phyloP scores from a whole-genome alignment of 768 basidiomycete species.

The Lentinula boryana region DNA sequence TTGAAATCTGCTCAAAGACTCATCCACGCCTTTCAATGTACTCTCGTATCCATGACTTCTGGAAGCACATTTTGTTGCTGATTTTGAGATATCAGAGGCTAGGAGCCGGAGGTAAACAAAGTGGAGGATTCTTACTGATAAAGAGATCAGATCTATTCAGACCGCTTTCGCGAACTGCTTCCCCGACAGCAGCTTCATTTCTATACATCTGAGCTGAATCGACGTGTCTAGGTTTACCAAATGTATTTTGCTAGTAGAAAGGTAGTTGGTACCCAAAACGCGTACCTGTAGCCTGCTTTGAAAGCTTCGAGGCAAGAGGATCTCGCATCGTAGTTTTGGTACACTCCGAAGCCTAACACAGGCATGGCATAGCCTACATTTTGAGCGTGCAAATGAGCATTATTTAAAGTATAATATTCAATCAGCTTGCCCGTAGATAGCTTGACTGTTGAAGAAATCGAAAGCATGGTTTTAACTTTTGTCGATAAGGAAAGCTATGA shows the following conservation, averaged over 20 bases:
- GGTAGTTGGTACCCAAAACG: not conserved
- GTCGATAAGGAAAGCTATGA: not conserved
- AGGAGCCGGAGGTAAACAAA: not conserved
- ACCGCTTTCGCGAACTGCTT: conserved; percentile 51
- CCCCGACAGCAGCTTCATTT: conserved; percentile 59
- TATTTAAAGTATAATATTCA: not conserved
- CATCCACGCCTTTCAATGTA: conserved; percentile 52
- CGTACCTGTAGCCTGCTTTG: conserved; percentile 57
- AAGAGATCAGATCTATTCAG: conserved; percentile 57
- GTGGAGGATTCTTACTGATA: conserved; percentile 47
- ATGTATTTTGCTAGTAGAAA: conserved; percentile 14
- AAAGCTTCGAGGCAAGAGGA: conserved; percentile 57
- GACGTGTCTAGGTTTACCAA: conserved; percentile 39
- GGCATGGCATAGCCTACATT: conserved; percentile 52
- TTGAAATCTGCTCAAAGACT: conserved; percentile 52
- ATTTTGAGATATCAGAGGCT: conserved; percentile 1
- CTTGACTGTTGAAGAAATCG: conserved; percentile 6
- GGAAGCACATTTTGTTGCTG: conserved; percentile 63
- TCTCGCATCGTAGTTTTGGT: conserved; percentile 53
- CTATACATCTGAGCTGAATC: conserved; percentile 69
- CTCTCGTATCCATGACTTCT: conserved; percentile 58
- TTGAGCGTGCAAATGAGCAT: not conserved
- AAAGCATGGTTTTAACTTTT: not conserved
- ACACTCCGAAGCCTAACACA: conserved; percentile 65
- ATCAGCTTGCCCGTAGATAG: conserved; percentile 4